These are phyloP conservation scores for Verticillium isaacii DNA, from an alignment of 2,329 filamentous ascomycete genomes.

Conservation along the genomic window DNA sequence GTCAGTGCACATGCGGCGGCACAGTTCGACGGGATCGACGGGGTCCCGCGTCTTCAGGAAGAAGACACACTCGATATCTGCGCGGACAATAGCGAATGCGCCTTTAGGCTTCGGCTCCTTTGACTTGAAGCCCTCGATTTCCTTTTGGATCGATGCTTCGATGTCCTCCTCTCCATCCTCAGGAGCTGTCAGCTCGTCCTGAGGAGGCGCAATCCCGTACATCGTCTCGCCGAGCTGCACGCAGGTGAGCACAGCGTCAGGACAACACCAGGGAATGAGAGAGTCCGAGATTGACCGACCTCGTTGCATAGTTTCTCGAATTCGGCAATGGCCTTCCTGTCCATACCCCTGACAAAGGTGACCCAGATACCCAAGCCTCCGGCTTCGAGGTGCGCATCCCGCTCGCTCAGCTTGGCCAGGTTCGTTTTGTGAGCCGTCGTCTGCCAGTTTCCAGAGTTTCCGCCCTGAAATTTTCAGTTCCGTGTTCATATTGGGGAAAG, in stretches of 20 bases:
- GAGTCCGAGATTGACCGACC: slow-evolving; percentile 31
- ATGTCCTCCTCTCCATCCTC: slow-evolving; percentile 58
- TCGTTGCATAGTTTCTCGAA: slow-evolving; percentile 62
- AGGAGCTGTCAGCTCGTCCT: slow-evolving; percentile 22
- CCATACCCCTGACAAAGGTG: slow-evolving; percentile 69
- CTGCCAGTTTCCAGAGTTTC: slow-evolving; percentile 54
- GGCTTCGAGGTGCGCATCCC: slow-evolving; percentile 50
- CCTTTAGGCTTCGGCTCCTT: slow-evolving; percentile 33
- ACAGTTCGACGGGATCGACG: slow-evolving; percentile 51
- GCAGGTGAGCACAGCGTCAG: background rate
- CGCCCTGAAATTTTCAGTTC: slow-evolving; percentile 29
- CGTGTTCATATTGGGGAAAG: background rate
- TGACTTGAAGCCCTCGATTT: slow-evolving; percentile 59
- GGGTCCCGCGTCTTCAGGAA: slow-evolving; percentile 55
- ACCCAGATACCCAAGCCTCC: slow-evolving; percentile 75
- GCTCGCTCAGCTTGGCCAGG: slow-evolving; percentile 32
- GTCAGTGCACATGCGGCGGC: slow-evolving; percentile 51
- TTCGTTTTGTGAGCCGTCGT: slow-evolving; percentile 55
- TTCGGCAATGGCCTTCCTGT: slow-evolving; percentile 64
- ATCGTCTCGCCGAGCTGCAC: slow-evolving; percentile 44
- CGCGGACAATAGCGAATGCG: slow-evolving; percentile 46
- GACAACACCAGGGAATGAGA: background rate
- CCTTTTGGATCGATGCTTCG: slow-evolving; percentile 66
- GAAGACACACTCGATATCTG: slow-evolving; percentile 57
- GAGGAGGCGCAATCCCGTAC: slow-evolving; percentile 43